A percentile compares a stretch with the other conserved stretches of the same genome.
phyloP scores from a whole-genome alignment of 2,329 filamentous ascomycete genomes.

The Cladosporium sp. region DNA sequence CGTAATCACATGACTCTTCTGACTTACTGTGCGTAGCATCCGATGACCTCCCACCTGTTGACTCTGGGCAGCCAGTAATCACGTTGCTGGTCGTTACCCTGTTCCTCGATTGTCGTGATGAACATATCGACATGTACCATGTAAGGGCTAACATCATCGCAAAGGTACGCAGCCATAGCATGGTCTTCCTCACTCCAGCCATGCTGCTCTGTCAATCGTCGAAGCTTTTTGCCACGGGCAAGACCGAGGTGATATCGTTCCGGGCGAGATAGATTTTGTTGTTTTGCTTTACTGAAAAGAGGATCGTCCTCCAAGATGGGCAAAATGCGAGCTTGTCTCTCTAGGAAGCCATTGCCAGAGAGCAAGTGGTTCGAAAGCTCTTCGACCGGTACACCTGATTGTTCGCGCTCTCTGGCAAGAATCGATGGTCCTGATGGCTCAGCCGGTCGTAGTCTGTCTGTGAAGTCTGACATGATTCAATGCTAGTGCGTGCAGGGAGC shows the following conservation, averaged over 20 bases:
- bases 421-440: conserved; percentile 43
- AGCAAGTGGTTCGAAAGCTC: conserved; percentile 47
- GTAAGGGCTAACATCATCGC: conserved; percentile 52
- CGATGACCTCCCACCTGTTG: conserved; percentile 47
- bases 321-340: conserved; percentile 45
- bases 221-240: conserved; percentile 48
- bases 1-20: neutral
- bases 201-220: conserved; percentile 43
- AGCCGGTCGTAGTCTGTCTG: conserved; percentile 44
- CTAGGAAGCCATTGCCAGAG: conserved; percentile 44
- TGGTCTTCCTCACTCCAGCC: conserved; percentile 49
- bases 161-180: conserved; percentile 49
- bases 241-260: conserved; percentile 51
- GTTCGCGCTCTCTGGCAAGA: conserved; percentile 42
- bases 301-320: conserved; percentile 43
- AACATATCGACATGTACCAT: conserved; percentile 52
- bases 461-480: conserved; percentile 45
- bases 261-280: conserved; percentile 48
- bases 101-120: conserved; percentile 48
- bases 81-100: conserved; percentile 45
- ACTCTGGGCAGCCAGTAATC: conserved; percentile 49
- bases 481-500: neutral
- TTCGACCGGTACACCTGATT: conserved; percentile 41
- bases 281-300: conserved; percentile 48
- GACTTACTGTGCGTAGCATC: conserved; percentile 44